Base-by-base conservation (phyloP, 2,329 filamentous ascomycete species). In the Bimuria novae-zelandiae region DNA sequence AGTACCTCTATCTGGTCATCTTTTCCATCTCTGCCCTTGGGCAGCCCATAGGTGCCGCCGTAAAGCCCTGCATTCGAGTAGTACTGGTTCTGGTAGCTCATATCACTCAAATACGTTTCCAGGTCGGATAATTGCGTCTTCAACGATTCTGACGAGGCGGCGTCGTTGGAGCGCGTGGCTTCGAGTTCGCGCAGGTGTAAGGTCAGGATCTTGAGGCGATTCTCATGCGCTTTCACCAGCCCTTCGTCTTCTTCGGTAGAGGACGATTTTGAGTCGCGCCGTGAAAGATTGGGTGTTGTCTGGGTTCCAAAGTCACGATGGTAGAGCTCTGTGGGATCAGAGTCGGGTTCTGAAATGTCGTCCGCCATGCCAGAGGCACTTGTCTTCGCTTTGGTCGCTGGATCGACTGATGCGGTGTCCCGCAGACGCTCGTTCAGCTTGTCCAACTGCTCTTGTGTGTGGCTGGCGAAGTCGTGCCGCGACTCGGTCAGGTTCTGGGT, bases 251-350 rank as follows among this genome's bases (percentile, higher is more conserved):
- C 60, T 6, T 68, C 60, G 2, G 54, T 33, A 3, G 54, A 33
- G 5, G 63, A 56, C 7, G 66, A 57, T 8, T 67, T 55, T 1
- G 71, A 70, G 3, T 70, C 61, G 21, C 72, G 62, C 5, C 77
- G 75, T 3, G 79, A 79, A 2, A 79, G 70, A 0, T 76, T 76
- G 1, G 79, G 79, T 0, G 84, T 86, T 0, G 90, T 94, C 72
- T 94, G 90, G 1, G 89, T 89, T 58, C 89, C 89, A 54, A 90
- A 82, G 67, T 94, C 90, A 40, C 89, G 84, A 71, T 92, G 89
- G 74, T 90, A 94, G 56, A 92, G 82, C 72, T 93, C 89, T 1
- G 87, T 86, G 1, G 90, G 89, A 59, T 87, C 84, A 11, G 82
- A 84, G 62, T 81, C 80, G 12, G 64, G 65, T 37, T 83, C 80